Conservation (phyloP, 2,329 filamentous ascomycete genomes). For the Neophaeococcomyces mojaviensis region DNA sequence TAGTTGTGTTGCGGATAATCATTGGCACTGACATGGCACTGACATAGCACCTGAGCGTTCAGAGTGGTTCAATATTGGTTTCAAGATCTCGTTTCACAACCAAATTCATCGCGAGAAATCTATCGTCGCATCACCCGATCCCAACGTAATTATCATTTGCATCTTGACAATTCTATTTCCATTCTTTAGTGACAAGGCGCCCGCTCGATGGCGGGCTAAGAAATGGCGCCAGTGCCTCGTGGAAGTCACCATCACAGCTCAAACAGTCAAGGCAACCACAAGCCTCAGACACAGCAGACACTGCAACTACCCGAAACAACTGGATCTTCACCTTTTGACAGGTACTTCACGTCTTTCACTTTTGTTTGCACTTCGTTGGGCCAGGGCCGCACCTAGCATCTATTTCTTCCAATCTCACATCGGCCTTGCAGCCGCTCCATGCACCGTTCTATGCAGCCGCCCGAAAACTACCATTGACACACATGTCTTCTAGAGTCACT, state of each 20-base stretch:
- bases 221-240: constrained; percentile 20
- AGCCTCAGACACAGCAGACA: constrained; percentile 18
- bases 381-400: constrained; percentile 10
- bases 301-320: constrained; percentile 9
- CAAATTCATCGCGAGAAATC: not conserved
- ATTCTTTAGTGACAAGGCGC: constrained; percentile 11
- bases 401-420: constrained; percentile 10
- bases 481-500: constrained; percentile 96
- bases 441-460: constrained; percentile 8
- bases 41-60: not conserved
- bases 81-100: no score
- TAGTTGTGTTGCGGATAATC: not conserved
- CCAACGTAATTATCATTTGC: not conserved
- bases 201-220: constrained; percentile 23
- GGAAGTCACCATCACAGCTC: constrained; percentile 19
- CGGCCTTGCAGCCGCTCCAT: no score
- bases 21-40: constrained; percentile 2
- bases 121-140: not conserved
- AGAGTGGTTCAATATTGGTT: not conserved
- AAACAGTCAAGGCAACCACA: constrained; percentile 27
- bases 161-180: not conserved
- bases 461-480: constrained; percentile 38
- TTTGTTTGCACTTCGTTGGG: not conserved
- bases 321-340: constrained; percentile 4
- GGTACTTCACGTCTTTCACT: constrained; percentile 9